Evolutionary conservation across 2,329 filamentous ascomycete genomes (phyloP).

Genomic region (Stagonosporopsis vannaccii): DNA sequence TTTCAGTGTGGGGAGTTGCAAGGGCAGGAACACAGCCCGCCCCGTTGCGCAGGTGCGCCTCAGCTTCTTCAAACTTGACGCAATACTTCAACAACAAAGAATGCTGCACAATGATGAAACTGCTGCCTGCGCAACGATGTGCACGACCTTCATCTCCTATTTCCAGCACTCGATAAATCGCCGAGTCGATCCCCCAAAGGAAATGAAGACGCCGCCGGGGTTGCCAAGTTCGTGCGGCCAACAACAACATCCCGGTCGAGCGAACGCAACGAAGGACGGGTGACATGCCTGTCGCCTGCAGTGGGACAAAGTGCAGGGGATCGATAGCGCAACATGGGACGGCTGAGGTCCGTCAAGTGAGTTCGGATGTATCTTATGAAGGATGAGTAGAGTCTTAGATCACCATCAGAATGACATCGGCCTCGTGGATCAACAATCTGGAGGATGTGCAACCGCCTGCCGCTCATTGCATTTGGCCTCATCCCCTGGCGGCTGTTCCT

Average conservation of each 20-base stretch:
- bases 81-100: neutral
- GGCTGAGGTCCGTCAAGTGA: neutral
- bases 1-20: slow-evolving; percentile 8
- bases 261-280: slow-evolving; percentile 3
- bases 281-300: slow-evolving; percentile 12
- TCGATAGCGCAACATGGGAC: slow-evolving; percentile 4
- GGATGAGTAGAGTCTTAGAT: neutral
- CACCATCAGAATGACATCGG: slow-evolving; percentile 7
- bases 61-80: neutral
- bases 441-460: slow-evolving; percentile 13
- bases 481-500: slow-evolving; percentile 21
- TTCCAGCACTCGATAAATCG: slow-evolving; percentile 8
- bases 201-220: slow-evolving; percentile 14
- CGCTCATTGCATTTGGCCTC: slow-evolving; percentile 17
- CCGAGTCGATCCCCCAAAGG: slow-evolving; percentile 17
- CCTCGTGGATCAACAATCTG: slow-evolving; percentile 5
- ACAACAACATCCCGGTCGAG: slow-evolving; percentile 7
- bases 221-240: slow-evolving; percentile 12
- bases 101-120: neutral
- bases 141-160: slow-evolving; percentile 2
- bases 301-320: slow-evolving; percentile 10
- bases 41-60: slow-evolving; percentile 8
- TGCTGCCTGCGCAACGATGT: slow-evolving; percentile 2
- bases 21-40: slow-evolving; percentile 4
- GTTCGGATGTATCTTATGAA: neutral